A percentile compares a stretch with the other conserved stretches of the same genome.
Conservation (phyloP, 768 basidiomycete species). For the Serendipita sp. region DNA sequence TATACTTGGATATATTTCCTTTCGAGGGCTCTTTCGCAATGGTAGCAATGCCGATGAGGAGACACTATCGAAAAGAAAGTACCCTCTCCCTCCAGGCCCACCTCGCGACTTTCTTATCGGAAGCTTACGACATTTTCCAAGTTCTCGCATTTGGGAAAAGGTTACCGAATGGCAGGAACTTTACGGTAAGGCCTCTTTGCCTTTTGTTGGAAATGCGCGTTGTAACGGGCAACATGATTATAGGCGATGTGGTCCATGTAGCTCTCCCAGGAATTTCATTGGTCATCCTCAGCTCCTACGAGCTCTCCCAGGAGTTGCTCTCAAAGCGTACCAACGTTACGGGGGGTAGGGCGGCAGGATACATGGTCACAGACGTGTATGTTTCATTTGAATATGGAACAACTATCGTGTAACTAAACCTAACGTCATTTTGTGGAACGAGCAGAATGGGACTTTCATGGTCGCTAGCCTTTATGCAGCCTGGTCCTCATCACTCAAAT, state of each 20-base stretch:
- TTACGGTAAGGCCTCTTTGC: not conserved
- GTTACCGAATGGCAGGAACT: not conserved
- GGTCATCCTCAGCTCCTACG: not conserved
- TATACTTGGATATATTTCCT: no score
- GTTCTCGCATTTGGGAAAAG: not conserved
- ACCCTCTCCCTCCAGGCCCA: not conserved
- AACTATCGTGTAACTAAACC: no score
- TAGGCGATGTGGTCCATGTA: not conserved
- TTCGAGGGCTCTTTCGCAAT: no score
- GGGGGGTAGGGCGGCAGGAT: not conserved
- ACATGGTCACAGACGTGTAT: not conserved
- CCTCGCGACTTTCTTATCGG: not conserved
- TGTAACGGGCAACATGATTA: not conserved
- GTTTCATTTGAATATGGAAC: not conserved
- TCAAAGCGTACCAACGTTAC: not conserved
- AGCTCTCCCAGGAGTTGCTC: not conserved
- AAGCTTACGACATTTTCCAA: not conserved
- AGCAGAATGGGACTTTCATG: not conserved
- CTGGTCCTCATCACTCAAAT: not conserved
- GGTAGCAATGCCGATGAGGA: no score
- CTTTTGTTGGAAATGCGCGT: not conserved
- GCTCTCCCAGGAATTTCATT: not conserved
- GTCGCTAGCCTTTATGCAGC: not conserved
- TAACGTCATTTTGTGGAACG: no score
- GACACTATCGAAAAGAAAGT: no score